Conservation (phyloP, 2,329 filamentous ascomycete species). For the Leptographium wingfieldii region DNA sequence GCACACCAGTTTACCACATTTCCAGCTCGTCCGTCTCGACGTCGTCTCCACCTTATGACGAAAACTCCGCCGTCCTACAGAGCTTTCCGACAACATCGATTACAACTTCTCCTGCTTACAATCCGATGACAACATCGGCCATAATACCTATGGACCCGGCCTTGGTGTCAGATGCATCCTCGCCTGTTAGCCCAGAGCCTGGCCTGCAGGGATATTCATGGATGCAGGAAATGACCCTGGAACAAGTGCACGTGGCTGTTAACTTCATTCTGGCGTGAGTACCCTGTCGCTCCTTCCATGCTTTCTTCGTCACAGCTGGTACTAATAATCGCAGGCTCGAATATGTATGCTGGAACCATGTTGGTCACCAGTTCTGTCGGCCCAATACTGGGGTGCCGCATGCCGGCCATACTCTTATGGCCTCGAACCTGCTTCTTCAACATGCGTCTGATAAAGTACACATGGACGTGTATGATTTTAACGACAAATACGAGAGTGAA, state of each 20-base stretch:
- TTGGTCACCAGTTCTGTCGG: slow-evolving; percentile 20
- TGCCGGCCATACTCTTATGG: slow-evolving; percentile 32
- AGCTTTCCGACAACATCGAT: not conserved
- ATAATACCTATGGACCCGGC: not conserved
- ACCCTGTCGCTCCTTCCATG: not conserved
- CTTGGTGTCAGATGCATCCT: not conserved
- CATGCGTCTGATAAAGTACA: slow-evolving; percentile 24
- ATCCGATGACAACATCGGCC: not conserved
- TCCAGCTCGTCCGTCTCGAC: slow-evolving; percentile 6
- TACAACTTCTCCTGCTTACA: not conserved
- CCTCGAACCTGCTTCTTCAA: slow-evolving; percentile 28
- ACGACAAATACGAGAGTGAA: slow-evolving; percentile 8
- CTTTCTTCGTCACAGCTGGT: not conserved
- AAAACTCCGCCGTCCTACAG: not conserved
- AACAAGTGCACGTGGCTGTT: slow-evolving; percentile 32
- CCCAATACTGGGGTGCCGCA: slow-evolving; percentile 2
- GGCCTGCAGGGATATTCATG: not conserved
- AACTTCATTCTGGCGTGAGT: slow-evolving; percentile 42
- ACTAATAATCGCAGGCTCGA: slow-evolving; percentile 25
- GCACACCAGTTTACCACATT: slow-evolving; percentile 31
- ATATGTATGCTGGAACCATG: slow-evolving; percentile 40
- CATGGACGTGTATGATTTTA: slow-evolving; percentile 7
- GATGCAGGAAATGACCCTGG: slow-evolving; percentile 18
- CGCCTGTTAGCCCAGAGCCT: not conserved
- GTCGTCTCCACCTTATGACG: not conserved